These are phyloP conservation scores for Durusdinium trenchii DNA, from an alignment of 73 alveolate species.

Conservation along the genomic window DNA sequence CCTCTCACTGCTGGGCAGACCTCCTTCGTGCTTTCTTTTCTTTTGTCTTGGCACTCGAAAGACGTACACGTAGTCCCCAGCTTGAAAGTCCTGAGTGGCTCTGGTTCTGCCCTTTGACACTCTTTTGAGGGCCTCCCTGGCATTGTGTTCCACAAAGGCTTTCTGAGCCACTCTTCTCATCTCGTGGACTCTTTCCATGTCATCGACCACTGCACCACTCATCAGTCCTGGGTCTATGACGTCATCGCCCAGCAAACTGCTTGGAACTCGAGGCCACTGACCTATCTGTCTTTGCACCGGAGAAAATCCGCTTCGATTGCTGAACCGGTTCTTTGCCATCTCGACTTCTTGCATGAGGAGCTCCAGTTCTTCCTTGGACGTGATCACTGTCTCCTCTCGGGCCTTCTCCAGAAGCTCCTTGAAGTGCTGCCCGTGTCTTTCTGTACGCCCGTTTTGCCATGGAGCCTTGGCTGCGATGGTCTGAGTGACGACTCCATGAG, in stretches of 20 bases:
- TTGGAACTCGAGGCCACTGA: not conserved
- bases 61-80: not conserved
- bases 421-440: slow-evolving; percentile 10
- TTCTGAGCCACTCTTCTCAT: not conserved
- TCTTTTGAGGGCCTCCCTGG: not conserved
- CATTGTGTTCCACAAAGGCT: not conserved
- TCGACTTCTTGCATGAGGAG: not conserved
- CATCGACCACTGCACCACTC: not conserved
- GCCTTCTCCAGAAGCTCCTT: slow-evolving; percentile 9
- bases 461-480: not conserved
- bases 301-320: slow-evolving; percentile 18
- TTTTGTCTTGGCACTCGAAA: not conserved
- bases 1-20: not conserved
- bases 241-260: not conserved
- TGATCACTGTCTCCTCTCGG: not conserved
- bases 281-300: slow-evolving; percentile 30
- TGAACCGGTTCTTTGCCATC: not conserved
- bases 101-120: not conserved
- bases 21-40: not conserved
- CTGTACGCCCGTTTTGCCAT: slow-evolving; percentile 33
- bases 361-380: not conserved
- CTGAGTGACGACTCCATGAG: not conserved
- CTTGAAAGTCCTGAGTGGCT: not conserved
- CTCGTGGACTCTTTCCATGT: not conserved
- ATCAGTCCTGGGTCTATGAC: not conserved